Base-by-base conservation (phyloP, 495 filamentous ascomycete genomes). In the Penicillium coffeae region DNA sequence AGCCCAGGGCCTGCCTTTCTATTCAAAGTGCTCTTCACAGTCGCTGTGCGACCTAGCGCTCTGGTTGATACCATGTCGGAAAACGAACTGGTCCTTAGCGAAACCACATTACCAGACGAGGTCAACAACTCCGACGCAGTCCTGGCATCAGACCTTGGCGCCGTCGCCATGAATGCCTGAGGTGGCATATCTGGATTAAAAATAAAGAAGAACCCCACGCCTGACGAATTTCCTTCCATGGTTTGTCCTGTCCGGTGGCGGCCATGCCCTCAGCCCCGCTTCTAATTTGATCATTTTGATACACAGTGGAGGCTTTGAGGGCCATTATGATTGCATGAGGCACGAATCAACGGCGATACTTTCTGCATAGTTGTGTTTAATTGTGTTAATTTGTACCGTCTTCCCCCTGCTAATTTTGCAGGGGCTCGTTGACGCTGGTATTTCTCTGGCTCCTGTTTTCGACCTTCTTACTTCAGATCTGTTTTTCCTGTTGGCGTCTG, bases 1-100 rank as follows among this genome's bases (percentile, higher is more conserved):
- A 53, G 51, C n/a, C 59, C 63, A n/a, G 58, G 55, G n/a, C 59
- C 67, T 4, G 50, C 56, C 3, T 59, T 63, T 43, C 38, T 73
- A 1, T 55, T 75, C 42, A 75, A 75, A 42, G 63, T 70, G 6
- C 53, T 75, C 8, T 72, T 75, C 42, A 75, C 72, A 9, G 68
- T 71, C 10, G 47, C 57, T 5, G 68, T 69, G 21, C 61, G 62
- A 42, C 62, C 65, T 8, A 62, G 54, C 34, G 64, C 64, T 25
- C 52, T 73, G 45, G 57, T 66, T 13, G 70, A 73, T 34, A 66
- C 65, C 4, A 58, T 73, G 54, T 65, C 68, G 5, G 68, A 73
- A 45, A 68, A 66, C 38, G 58, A 64, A 16, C 60, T 66, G 10
- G 54, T 65, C 16, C 49, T 70, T 21, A 59, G 48, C 45, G 63